Evolutionary conservation across 2,329 filamentous ascomycete species (phyloP), one percentile per base, ranked within the genome.

Genomic region (Neocatenulostroma microsporum): DNA sequence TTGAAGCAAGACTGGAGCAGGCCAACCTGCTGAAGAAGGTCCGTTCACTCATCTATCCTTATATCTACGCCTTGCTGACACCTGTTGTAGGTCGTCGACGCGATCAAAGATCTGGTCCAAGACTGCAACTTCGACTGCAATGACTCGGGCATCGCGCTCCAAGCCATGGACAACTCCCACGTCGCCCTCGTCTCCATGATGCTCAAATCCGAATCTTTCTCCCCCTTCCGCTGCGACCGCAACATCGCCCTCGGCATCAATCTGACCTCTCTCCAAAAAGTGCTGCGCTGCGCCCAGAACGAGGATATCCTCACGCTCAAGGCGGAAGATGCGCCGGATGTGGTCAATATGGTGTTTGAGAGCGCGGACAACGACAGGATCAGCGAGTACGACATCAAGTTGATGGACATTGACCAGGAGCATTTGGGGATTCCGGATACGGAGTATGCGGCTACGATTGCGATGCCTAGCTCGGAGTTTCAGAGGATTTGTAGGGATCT

Each of bases 121-220:
- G 91, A 98, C 70, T 98, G 91, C 80, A 98, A 98, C 71, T 98
- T 98, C 70, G 91, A 98, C 75, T 98, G 93, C 82, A 98, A 96
- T 82, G 93, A 98, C 74, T 89, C 86, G 37, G 91, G 91, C 46
- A 91, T 98, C 58, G 88, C 89, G 34, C 84, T 98, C 39, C 91
- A 98, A 69, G 91, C 91, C 58, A 98, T 98, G 93, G 91, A 98
- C 74, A 98, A 96, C 78, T 96, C 88, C 34, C 91, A 98, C 69
- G 91, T 98, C 55, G 91, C 91, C 45, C 84, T 98, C 37, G 91
- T 98, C 36, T 95, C 91, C 50, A 98, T 98, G 91, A 80, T 94
- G 74, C 83, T 98, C 63, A 91, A 91, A 70, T 84, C 89, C 43
- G 91, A 96, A 62, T 80, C 80, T 52, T 98, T 98, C 74, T 81